Conservation (phyloP, 805 yeast species). For the Maudiozyma saulgeensis region DNA sequence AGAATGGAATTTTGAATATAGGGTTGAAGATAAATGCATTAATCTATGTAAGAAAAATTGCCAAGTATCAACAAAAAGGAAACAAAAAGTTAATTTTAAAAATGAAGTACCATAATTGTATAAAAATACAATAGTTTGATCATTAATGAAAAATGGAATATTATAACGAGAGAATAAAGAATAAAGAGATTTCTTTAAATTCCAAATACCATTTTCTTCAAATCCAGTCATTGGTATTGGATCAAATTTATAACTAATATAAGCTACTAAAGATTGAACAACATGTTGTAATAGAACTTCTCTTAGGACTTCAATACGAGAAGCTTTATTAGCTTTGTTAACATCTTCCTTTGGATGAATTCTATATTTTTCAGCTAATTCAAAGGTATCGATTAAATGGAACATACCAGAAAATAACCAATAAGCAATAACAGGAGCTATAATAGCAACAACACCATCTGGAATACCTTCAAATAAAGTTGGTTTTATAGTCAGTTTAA, state of each 20-base stretch:
- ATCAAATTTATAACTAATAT: conserved; percentile 46
- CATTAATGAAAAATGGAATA: conserved; percentile 1
- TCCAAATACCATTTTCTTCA: conserved; percentile 41
- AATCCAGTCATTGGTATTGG: conserved; percentile 42
- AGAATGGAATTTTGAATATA: conserved; percentile 80
- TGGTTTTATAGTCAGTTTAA: conserved; percentile 3
- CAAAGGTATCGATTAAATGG: conserved; percentile 62
- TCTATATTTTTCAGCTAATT: conserved; percentile 73
- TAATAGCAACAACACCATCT: conserved; percentile 64
- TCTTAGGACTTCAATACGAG: conserved; percentile 55
- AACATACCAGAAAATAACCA: conserved; percentile 72
- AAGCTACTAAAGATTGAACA: conserved; percentile 70
- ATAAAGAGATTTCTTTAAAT: conserved; percentile 23
- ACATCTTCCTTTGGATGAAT: conserved; percentile 92
- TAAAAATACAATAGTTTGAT: conserved; percentile 34
- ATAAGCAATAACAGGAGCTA: conserved; percentile 71
- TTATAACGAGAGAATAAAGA: background rate
- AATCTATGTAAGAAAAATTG: conserved; percentile 82
- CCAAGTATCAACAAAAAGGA: conserved; percentile 84
- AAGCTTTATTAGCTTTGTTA: conserved; percentile 61
- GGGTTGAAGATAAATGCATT: conserved; percentile 74
- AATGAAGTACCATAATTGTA: conserved; percentile 60
- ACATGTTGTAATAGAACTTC: conserved; percentile 83
- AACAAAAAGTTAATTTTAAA: conserved; percentile 50
- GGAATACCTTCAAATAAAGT: conserved; percentile 12